Conservation (phyloP, 208 protist species). For the Acanthamoeba royreba region DNA sequence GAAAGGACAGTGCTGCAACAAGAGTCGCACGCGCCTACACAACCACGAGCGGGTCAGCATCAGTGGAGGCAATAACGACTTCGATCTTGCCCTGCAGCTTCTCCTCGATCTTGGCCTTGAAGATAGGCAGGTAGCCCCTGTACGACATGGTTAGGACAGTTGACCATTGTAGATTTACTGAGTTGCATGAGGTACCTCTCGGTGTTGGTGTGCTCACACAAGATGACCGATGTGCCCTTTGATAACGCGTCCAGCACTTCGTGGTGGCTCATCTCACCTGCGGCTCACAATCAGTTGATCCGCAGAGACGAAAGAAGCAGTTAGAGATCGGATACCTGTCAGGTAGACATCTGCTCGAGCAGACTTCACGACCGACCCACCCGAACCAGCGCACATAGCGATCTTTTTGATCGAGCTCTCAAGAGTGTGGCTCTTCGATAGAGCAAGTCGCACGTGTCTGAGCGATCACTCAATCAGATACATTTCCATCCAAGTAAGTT, state of each 20-base stretch:
- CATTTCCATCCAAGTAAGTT: not conserved
- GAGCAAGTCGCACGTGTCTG: not conserved
- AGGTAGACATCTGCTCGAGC: conserved; percentile 54
- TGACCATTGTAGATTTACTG: not conserved
- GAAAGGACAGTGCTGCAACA: not conserved
- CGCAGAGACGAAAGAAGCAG: too few relatives aligned
- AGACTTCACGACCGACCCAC: conserved; percentile 34
- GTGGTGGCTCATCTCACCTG: conserved; percentile 60
- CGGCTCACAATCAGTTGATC: too few relatives aligned
- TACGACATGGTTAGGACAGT: not conserved
- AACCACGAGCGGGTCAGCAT: conserved; percentile 54
- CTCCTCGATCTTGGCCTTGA: conserved; percentile 41
- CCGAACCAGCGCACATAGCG: conserved; percentile 57
- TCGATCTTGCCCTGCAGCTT: conserved; percentile 39
- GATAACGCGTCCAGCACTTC: conserved; percentile 55
- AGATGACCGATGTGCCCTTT: conserved; percentile 57
- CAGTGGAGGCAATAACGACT: conserved; percentile 42
- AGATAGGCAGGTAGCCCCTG: conserved; percentile 55
- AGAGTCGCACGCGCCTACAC: not conserved
- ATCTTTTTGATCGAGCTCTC: conserved; percentile 36
- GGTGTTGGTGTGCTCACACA: conserved; percentile 62
- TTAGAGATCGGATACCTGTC: not conserved
- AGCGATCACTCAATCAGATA: not conserved
- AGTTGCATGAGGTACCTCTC: not conserved
- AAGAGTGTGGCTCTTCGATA: not conserved